Base-by-base conservation (phyloP, 1,284 basidiomycete species). In the Sporisorium iseilematis-ciliati region DNA sequence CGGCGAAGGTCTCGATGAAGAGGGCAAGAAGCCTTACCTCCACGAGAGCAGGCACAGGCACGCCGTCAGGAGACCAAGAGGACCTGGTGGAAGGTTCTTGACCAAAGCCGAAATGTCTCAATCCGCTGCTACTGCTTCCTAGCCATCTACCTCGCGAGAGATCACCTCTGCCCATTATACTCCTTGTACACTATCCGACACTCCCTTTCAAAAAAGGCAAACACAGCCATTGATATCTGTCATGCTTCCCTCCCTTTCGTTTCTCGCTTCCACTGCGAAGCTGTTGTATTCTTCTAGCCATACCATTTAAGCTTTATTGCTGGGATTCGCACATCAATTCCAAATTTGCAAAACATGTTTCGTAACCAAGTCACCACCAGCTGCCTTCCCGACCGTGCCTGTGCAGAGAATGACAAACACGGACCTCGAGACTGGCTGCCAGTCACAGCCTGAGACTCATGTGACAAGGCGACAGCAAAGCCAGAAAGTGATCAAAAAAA, bases 41-140 rank as follows among this genome's bases (percentile, higher is more conserved):
- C 95, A 98, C 81, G 95, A 98, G 85, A 96, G 94, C 25, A 91
- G 96, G 49, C 96, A 99, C 88, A 94, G 95, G 78, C 97, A 99
- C 86, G 96, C 96, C 16, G 97, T 98, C 91, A 91, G 95, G 46
- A 90, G 96, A 38, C 96, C 96, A 16, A 89, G 97, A 71, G 96
- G 96, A 1, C 95, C 96, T 41, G 96, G 97, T 29, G 96, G 96
- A 21, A 91, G 96, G 33, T 98, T 98, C 88, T 90, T 98, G 23
- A 72, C 74, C 26, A 71, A 71, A 38, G 68, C 68, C 12, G 68
- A 71, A 38, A 71, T 71, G 63, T 35, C 62, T 20, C 57, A 66
- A 59, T 41, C 68, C 20, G 63, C 63, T 8, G 55, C 68, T 10
- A 48, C 68, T 21, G 43, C 51, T 33, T 43, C 60, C 42, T 50